Conservation (phyloP, 2,329 filamentous ascomycete species). For the Diaporthe aspalathi region DNA sequence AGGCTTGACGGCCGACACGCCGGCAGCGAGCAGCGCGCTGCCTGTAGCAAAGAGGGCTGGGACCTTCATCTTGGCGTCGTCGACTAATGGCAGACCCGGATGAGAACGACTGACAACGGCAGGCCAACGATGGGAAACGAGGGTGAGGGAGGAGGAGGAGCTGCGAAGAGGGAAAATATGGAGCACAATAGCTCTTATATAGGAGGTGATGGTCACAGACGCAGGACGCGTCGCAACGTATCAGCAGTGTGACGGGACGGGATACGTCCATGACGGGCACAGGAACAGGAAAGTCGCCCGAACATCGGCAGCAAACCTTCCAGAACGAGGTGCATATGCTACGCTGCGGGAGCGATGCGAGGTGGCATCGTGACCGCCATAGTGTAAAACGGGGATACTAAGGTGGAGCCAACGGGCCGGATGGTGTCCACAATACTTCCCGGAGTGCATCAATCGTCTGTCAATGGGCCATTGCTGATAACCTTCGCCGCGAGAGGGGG, state of each 20-base stretch:
- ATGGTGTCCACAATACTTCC: background rate
- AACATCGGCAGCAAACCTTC: conserved; percentile 5
- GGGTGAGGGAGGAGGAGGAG: background rate
- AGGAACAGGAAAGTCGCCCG: conserved; percentile 20
- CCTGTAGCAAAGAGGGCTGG: conserved; percentile 36
- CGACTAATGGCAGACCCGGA: background rate
- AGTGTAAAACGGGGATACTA: background rate
- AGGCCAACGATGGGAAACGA: background rate
- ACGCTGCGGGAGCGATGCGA: conserved; percentile 22
- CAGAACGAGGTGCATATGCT: conserved; percentile 5
- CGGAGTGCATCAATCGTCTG: background rate
- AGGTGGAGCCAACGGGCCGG: background rate
- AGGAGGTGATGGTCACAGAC: background rate
- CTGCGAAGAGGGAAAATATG: background rate
- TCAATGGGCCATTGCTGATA: background rate
- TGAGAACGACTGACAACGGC: background rate
- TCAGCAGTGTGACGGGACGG: background rate
- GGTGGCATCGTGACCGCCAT: conserved; percentile 16
- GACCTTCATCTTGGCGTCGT: conserved; percentile 45
- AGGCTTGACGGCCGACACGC: conserved; percentile 42
- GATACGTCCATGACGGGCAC: background rate
- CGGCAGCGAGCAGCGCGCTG: conserved; percentile 43
- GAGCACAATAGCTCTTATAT: background rate
- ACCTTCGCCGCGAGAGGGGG: too few relatives aligned
- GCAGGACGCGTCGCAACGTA: conserved; percentile 26